These are phyloP conservation scores for Auriscalpium vulgare DNA, from an alignment of 768 basidiomycete genomes.

Conservation along the genomic window DNA sequence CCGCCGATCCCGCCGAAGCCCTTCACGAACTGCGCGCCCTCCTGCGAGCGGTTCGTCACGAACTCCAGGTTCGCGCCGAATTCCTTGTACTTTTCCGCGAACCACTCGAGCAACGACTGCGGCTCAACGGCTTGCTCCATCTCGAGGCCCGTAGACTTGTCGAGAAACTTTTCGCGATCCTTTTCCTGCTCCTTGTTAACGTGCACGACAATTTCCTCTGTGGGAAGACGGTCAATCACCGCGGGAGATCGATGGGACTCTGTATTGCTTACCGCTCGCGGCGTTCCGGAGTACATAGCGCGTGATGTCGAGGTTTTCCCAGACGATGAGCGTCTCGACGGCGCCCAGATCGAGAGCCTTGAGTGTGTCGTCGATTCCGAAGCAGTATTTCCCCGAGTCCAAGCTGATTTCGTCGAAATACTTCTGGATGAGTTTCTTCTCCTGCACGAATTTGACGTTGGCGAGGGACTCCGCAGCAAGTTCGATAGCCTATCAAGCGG, in stretches of 20 bases:
- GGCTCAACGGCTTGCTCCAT: conserved; percentile 89
- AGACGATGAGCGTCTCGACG: conserved; percentile 95
- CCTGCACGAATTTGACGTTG: conserved; percentile 99
- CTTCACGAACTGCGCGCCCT: conserved; percentile 96
- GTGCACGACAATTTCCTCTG: conserved; percentile 82
- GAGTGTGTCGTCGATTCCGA: conserved; percentile 94
- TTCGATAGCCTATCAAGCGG: conserved; percentile 72
- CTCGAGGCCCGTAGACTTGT: conserved; percentile 90
- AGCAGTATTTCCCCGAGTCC: conserved; percentile 94
- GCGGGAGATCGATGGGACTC: not conserved
- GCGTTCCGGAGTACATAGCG: conserved; percentile 88
- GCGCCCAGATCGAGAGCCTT: conserved; percentile 95
- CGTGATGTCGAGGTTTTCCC: conserved; percentile 93
- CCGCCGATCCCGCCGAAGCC: conserved; percentile 99
- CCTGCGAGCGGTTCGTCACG: conserved; percentile 92
- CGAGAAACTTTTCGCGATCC: conserved; percentile 89
- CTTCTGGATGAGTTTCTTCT: conserved; percentile 94
- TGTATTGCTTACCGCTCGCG: conserved; percentile 57
- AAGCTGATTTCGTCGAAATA: conserved; percentile 99
- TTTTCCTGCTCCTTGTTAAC: conserved; percentile 78
- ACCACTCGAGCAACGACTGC: conserved; percentile 91
- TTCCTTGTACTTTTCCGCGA: conserved; percentile 96
- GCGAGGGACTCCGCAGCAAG: conserved; percentile 91
- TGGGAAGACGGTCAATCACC: not conserved
- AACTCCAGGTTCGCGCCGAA: conserved; percentile 96